phyloP scores from a whole-genome alignment of 176 grass and related monocot species.

The Lolium rigidum region DNA sequence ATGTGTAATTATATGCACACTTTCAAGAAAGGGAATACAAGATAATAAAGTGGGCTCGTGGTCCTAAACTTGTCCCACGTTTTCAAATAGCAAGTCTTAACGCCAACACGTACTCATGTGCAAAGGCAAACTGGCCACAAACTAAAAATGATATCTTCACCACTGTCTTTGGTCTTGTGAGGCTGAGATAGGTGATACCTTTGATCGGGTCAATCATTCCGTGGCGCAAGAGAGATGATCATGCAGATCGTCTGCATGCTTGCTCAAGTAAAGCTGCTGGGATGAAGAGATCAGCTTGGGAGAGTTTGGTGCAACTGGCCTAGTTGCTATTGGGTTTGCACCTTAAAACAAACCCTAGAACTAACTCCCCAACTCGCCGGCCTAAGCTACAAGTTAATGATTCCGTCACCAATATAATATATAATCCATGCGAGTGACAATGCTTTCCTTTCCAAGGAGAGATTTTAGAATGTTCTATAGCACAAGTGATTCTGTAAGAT shows the following conservation, averaged over 20 bases:
- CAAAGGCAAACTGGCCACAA: not conserved
- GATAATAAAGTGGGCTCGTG: not conserved
- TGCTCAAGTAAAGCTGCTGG: conserved; percentile 49
- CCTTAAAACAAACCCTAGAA: conserved; percentile 50
- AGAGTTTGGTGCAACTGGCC: conserved; percentile 48
- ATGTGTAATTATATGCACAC: conserved; percentile 7
- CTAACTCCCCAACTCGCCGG: conserved; percentile 45
- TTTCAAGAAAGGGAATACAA: not conserved
- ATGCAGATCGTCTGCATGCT: conserved; percentile 40
- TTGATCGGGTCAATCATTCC: conserved; percentile 23
- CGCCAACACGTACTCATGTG: not conserved
- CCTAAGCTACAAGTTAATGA: conserved; percentile 41
- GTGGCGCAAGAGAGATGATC: conserved; percentile 38
- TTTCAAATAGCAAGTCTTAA: not conserved
- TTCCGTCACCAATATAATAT: conserved; percentile 44
- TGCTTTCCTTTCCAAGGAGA: conserved; percentile 39
- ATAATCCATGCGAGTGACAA: conserved; percentile 33
- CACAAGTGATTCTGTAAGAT: conserved; percentile 23
- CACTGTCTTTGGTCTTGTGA: conserved; percentile 17
- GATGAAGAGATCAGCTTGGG: conserved; percentile 43
- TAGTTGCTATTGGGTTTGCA: conserved; percentile 53
- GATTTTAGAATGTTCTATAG: conserved; percentile 16
- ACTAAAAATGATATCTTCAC: conserved; percentile 35
- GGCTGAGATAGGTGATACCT: not conserved
- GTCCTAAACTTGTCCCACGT: conserved; percentile 5